These are phyloP conservation scores for Alectoria sarmentosa DNA, from an alignment of 495 filamentous ascomycete genomes.

Conservation along the genomic window DNA sequence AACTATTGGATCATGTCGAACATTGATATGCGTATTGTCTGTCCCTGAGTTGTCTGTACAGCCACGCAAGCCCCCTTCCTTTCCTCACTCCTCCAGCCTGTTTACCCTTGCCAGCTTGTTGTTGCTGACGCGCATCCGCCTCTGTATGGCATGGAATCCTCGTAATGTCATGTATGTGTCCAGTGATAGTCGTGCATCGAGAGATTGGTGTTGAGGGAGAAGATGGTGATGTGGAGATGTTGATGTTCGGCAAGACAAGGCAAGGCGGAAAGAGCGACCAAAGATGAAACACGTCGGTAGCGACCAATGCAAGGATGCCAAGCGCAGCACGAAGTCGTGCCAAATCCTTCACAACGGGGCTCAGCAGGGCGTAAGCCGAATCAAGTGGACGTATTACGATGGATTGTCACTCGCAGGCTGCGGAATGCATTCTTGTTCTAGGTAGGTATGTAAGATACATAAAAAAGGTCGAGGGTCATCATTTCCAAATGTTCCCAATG, in stretches of 20 bases:
- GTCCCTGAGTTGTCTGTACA: background rate
- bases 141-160: background rate
- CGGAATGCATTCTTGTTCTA: background rate
- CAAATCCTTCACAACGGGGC: background rate
- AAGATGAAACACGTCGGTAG: slow-evolving; percentile 16
- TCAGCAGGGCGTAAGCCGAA: background rate
- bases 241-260: slow-evolving; percentile 3
- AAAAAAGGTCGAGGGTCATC: background rate
- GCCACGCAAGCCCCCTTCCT: slow-evolving; percentile 5
- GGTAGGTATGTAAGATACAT: no score
- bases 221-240: slow-evolving; percentile 13
- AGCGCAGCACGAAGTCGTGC: background rate
- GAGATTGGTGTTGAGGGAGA: background rate
- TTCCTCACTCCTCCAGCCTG: slow-evolving; percentile 1
- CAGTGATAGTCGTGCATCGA: background rate
- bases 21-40: background rate
- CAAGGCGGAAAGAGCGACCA: slow-evolving; percentile 15
- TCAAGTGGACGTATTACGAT: background rate
- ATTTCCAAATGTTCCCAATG: background rate
- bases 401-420: background rate
- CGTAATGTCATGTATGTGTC: background rate
- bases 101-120: background rate
- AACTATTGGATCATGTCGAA: slow-evolving; percentile 10
- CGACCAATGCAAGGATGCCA: slow-evolving; percentile 14
- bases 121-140: background rate